Conservation (phyloP, 2,329 filamentous ascomycete genomes). For the Dothistroma septosporum region DNA sequence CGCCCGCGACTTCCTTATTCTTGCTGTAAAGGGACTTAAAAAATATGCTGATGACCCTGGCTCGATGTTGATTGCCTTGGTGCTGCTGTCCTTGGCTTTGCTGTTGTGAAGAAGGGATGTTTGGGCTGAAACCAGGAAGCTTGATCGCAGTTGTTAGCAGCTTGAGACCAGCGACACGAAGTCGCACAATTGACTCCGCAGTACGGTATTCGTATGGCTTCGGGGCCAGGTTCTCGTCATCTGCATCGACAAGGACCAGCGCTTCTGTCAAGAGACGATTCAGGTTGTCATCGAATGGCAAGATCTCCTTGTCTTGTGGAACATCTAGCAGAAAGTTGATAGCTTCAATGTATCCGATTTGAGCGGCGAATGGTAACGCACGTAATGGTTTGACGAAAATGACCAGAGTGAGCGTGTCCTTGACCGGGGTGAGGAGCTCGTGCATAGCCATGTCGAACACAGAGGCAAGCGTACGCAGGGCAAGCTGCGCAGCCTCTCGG, state of each 20-base stretch:
- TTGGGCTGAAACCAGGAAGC: constrained; percentile 84
- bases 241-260: constrained; percentile 86
- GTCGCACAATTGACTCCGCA: constrained; percentile 86
- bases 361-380: constrained; percentile 86
- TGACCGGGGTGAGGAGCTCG: constrained; percentile 84
- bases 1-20: constrained; percentile 85
- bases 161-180: constrained; percentile 89
- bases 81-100: constrained; percentile 36
- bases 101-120: constrained; percentile 27
- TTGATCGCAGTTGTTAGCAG: constrained; percentile 89
- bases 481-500: constrained; percentile 76
- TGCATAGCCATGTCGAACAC: constrained; percentile 74
- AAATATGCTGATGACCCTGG: constrained; percentile 80
- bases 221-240: constrained; percentile 85
- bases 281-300: constrained; percentile 86
- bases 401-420: constrained; percentile 80
- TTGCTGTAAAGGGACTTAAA: constrained; percentile 97
- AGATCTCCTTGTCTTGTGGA: constrained; percentile 68
- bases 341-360: constrained; percentile 97
- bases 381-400: constrained; percentile 94
- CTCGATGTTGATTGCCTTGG: constrained; percentile 55
- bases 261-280: constrained; percentile 91
- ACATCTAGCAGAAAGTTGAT: constrained; percentile 92
- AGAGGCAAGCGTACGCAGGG: constrained; percentile 75
- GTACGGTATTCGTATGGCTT: constrained; percentile 92